Evolutionary conservation across 768 basidiomycete genomes (phyloP).

Genomic region (Lactarius hatsudake): DNA sequence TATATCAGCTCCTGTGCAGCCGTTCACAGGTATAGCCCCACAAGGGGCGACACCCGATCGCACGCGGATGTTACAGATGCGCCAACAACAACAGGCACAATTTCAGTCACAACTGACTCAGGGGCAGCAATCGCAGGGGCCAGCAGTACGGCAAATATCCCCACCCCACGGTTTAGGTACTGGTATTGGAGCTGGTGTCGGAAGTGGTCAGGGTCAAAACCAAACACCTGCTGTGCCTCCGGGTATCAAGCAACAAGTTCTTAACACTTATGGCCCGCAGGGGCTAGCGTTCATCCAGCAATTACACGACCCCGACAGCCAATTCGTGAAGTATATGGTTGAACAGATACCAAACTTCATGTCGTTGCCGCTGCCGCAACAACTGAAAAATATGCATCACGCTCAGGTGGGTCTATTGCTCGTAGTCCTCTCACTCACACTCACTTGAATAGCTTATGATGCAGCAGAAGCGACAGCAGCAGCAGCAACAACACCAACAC

Average conservation of each 20-base stretch:
- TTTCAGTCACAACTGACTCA: slow-evolving; percentile 15
- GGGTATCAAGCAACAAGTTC: slow-evolving; percentile 13
- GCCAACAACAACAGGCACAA: slow-evolving; percentile 25
- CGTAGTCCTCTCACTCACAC: neutral
- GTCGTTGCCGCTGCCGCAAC: slow-evolving; percentile 22
- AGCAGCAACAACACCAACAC: slow-evolving; percentile 29
- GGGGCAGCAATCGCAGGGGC: slow-evolving; percentile 5
- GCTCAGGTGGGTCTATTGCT: slow-evolving; percentile 20
- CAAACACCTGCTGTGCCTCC: slow-evolving; percentile 8
- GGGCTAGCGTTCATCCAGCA: slow-evolving; percentile 25
- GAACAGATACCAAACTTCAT: slow-evolving; percentile 25
- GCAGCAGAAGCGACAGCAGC: slow-evolving; percentile 24
- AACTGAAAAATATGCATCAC: slow-evolving; percentile 24
- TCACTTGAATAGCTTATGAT: slow-evolving; percentile 16
- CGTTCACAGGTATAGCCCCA: slow-evolving; percentile 4
- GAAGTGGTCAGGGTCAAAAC: slow-evolving; percentile 3
- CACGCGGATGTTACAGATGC: slow-evolving; percentile 12
- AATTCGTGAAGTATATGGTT: slow-evolving; percentile 26
- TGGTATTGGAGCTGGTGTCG: slow-evolving; percentile 1
- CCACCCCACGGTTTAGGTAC: slow-evolving; percentile 15
- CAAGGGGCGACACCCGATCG: slow-evolving; percentile 17
- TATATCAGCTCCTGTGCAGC: slow-evolving; percentile 5
- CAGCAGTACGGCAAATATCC: slow-evolving; percentile 24
- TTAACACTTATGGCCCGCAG: slow-evolving; percentile 12
- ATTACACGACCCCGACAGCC: slow-evolving; percentile 26